Evolutionary conservation across 495 filamentous ascomycete genomes (phyloP), one percentile per base, ranked within the genome.

Genomic region (Tirmania nivea): DNA sequence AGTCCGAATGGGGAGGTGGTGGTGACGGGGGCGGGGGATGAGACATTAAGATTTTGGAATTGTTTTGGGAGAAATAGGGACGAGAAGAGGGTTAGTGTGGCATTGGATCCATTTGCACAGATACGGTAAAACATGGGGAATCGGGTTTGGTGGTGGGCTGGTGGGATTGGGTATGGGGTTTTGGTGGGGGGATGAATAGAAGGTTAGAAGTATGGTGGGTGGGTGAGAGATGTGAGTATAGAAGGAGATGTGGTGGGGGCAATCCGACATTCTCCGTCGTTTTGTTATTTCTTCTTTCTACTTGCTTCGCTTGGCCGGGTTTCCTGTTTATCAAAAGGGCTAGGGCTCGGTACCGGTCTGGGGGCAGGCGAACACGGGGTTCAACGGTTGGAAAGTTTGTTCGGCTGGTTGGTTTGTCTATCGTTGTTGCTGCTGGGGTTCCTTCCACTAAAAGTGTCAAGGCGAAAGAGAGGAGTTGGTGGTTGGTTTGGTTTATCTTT

Each of bases 1-100:
- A 93, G 86, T 56, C 92, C 90, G 0, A 90, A 96, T 60, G 90
- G 90, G 11, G 77, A 85, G 59, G 83, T 83, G 8, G 83, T 97
- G 34, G 90, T 97, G 10, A 97, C 90, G 0, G 90, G 90, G 21
- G 92, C 92, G 8, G 90, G 90, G 3, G 90, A 97, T 59, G 90
- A 97, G 67, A 97, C 90, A 0, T 68, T 97, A 53, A 68, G 90
- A 50, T 96, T 97, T 71, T 97, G 90, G 90, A 90, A 90, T 61
- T 84, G 88, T 17, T 96, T 96, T 60, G 73, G 69, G 76, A 75
- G 69, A 81, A 71, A 72, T 72, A 59, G 73, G 78, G 65, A 70
- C 68, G 54, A 70, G 75, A 62, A 64, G 61, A 54, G 63, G 58
- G 63, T 58, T 57, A 63, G 63, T 56, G 54, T 59, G 36, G 62